These are phyloP conservation scores for Ramularia collo-cygni DNA, from an alignment of 2,329 filamentous ascomycete genomes.

Conservation along the genomic window DNA sequence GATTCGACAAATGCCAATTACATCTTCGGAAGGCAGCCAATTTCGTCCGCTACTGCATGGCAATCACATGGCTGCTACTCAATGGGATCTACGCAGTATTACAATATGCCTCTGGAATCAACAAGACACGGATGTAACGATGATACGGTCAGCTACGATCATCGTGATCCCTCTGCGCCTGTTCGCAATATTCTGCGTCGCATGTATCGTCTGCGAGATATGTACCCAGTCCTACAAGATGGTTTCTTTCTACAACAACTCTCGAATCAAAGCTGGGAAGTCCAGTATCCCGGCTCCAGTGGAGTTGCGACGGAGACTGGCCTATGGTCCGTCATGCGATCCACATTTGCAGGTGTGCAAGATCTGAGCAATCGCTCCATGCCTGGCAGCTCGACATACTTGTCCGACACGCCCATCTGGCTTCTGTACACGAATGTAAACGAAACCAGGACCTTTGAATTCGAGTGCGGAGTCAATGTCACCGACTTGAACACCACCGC, in stretches of 20 bases:
- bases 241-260: constrained; percentile 49
- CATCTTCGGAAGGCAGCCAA: constrained; percentile 57
- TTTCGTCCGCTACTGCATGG: constrained; percentile 55
- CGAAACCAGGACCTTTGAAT: constrained; percentile 44
- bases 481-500: constrained; percentile 32
- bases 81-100: constrained; percentile 49
- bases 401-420: constrained; percentile 38
- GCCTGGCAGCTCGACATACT: constrained; percentile 25
- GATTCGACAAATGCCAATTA: constrained; percentile 58
- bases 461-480: constrained; percentile 45
- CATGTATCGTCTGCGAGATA: constrained; percentile 52
- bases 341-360: constrained; percentile 41
- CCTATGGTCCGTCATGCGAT: constrained; percentile 52
- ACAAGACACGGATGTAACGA: constrained; percentile 50
- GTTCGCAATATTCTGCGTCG: constrained; percentile 53
- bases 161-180: constrained; percentile 55
- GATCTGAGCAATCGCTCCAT: constrained; percentile 31
- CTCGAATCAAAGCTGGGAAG: constrained; percentile 47
- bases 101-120: constrained; percentile 48
- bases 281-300: constrained; percentile 45
- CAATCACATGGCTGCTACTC: constrained; percentile 56
- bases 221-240: constrained; percentile 52
- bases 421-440: constrained; percentile 43
- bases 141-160: constrained; percentile 49
- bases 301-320: constrained; percentile 47